A percentile compares a stretch with the other conserved stretches of the same genome.
These are phyloP conservation scores for Pseudomassariella vexata DNA, from an alignment of 2,329 filamentous ascomycete genomes.

Conservation along the genomic window DNA sequence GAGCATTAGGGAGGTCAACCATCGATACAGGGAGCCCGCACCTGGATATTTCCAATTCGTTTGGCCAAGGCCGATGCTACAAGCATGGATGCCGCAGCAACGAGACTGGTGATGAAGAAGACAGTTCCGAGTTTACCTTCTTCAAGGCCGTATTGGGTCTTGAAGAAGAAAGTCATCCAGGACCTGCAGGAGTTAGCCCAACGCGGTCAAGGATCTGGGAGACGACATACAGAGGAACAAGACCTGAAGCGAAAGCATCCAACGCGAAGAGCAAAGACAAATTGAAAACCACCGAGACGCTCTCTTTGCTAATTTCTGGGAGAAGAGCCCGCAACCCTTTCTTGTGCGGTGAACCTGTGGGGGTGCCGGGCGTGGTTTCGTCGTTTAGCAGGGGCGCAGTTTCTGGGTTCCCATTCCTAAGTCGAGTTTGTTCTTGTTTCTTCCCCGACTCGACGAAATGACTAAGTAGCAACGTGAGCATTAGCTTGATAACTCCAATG, in stretches of 20 bases:
- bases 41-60: constrained; percentile 57
- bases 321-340: constrained; percentile 30
- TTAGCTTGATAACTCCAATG: constrained; percentile 52
- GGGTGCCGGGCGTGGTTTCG: background rate
- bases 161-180: constrained; percentile 54
- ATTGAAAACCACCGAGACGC: constrained; percentile 45
- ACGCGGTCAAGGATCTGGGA: constrained; percentile 42
- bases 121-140: constrained; percentile 46
- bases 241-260: constrained; percentile 50
- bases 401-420: constrained; percentile 9
- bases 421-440: constrained; percentile 11
- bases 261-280: constrained; percentile 50
- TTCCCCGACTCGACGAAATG: constrained; percentile 25
- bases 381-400: constrained; percentile 14
- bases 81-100: constrained; percentile 45
- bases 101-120: constrained; percentile 48
- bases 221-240: constrained; percentile 56
- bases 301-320: constrained; percentile 40
- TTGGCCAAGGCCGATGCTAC: constrained; percentile 49
- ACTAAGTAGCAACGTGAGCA: constrained; percentile 43
- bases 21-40: constrained; percentile 39
- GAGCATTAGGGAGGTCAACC: constrained; percentile 13
- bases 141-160: constrained; percentile 38
- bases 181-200: constrained; percentile 42
- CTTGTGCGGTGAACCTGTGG: constrained; percentile 3